Base-by-base conservation (phyloP, 495 filamentous ascomycete genomes). In the Penicillium robsamsonii region DNA sequence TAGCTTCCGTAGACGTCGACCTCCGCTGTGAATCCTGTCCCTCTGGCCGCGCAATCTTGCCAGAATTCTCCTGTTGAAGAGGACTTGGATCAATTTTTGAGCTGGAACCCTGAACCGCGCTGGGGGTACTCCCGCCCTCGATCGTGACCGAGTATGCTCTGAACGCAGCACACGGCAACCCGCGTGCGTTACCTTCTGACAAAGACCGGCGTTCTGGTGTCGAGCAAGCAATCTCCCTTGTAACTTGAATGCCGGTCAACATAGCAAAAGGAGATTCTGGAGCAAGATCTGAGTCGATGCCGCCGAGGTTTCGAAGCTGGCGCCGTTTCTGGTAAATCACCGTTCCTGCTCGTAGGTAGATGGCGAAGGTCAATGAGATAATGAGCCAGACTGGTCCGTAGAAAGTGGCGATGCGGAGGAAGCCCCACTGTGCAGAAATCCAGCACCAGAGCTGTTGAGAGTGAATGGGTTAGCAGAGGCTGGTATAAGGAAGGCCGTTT, bases 311-410 rank as follows among this genome's bases (percentile, higher is more conserved):
- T 2, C 67, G 69, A n/a, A 84, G 74, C 42, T 72, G 66, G 5
- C 74, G 69, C 15, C 81, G 71, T 45, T 77, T 74, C 27, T 72
- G 63, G 61, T 83, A 91, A 60, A 95, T 91, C 17, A 88, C 83
- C 29, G 77, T 72, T 12, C 90, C 90, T 42, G 87, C 84, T 29
- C 85, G 79, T 30, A 84, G 66, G 65, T 95, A 96, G 55, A 96
- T 92, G 31, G 75, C 71, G 41, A 89, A 78, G 11, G 91, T 92
- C 33, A 86, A 55, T 13, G 80, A 50, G 52, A 94, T 87, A 20
- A 88, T 74, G 29, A 91, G 88, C 91, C 91, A 95, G 27, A 93
- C 84, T 8, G 91, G 90, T 0, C 81, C 91, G 66, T 96, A 96
- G 67, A 96, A 92, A 29, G 82, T 79, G 11, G 84, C 84, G 44